phyloP scores from a whole-genome alignment of 352 stramenopile species.

The Phytophthora brassicae region DNA sequence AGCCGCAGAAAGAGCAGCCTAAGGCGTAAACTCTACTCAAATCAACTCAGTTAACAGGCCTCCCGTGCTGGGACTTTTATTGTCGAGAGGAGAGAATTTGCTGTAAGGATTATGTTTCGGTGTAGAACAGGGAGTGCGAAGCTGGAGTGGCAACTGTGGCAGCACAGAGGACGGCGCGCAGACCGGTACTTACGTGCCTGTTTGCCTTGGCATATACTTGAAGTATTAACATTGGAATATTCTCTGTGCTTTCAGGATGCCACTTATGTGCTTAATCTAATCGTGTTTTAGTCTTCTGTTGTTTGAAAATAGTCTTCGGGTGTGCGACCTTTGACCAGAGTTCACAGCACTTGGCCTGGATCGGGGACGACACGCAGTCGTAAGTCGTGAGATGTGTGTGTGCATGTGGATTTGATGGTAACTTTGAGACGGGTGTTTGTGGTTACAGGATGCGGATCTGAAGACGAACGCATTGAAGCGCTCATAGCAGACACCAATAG shows the following conservation, averaged over 20 bases:
- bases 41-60: conserved; percentile 6
- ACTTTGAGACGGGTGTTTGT: neutral
- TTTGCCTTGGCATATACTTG: too few relatives aligned
- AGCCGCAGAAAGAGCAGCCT: conserved; percentile 14
- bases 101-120: conserved; percentile 1
- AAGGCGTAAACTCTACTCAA: conserved; percentile 24
- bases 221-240: too few relatives aligned
- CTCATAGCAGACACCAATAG: conserved; percentile 9
- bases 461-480: conserved; percentile 1
- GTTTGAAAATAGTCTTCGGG: conserved; percentile 22
- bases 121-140: neutral
- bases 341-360: conserved; percentile 4
- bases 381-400: conserved; percentile 6
- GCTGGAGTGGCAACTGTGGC: neutral
- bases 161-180: neutral
- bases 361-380: conserved; percentile 10
- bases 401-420: neutral
- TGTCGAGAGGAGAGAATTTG: neutral
- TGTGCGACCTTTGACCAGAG: conserved; percentile 18
- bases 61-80: neutral
- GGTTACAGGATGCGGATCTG: conserved; percentile 21
- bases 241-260: too few relatives aligned
- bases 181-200: conserved; percentile 1
- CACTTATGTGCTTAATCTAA: too few relatives aligned
- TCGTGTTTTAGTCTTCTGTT: neutral